These are phyloP conservation scores for Termitomyces sp. DNA, from an alignment of 768 basidiomycete genomes.

Conservation along the genomic window DNA sequence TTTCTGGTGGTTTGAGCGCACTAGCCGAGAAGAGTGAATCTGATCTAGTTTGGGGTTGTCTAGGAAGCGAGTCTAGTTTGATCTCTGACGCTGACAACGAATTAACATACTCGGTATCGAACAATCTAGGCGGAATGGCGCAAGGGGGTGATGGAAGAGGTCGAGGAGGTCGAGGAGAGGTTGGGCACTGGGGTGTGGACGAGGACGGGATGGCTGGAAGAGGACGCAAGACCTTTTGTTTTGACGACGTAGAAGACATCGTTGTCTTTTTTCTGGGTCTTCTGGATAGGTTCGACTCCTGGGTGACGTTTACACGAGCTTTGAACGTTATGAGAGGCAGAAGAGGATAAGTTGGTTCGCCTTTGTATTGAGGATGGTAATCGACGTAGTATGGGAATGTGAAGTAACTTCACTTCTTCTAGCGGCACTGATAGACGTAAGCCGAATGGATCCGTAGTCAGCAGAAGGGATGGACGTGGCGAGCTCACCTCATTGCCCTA, in stretches of 20 bases:
- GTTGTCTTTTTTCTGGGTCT: not conserved
- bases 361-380: not conserved
- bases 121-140: not conserved
- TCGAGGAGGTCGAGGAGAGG: slow-evolving; percentile 11
- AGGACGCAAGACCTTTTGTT: slow-evolving; percentile 13
- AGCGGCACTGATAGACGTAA: not conserved
- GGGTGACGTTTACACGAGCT: not conserved
- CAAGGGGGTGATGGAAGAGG: slow-evolving; percentile 20
- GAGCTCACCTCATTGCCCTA: not conserved
- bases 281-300: not conserved
- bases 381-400: not conserved
- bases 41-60: not conserved
- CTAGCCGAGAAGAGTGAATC: not conserved
- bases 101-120: not conserved
- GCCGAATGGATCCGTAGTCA: not conserved
- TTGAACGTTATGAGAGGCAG: not conserved
- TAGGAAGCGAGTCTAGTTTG: not conserved
- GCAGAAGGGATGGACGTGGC: not conserved
- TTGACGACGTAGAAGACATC: not conserved
- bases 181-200: slow-evolving; percentile 4
- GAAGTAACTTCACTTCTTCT: slow-evolving; percentile 1
- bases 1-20: not conserved
- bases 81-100: not conserved
- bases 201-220: slow-evolving; percentile 18
- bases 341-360: not conserved